Percentiles rank a stretch among this genome's conserved stretches.
phyloP scores from a whole-genome alignment of 345 rosid genomes.

The Linum tenue region DNA sequence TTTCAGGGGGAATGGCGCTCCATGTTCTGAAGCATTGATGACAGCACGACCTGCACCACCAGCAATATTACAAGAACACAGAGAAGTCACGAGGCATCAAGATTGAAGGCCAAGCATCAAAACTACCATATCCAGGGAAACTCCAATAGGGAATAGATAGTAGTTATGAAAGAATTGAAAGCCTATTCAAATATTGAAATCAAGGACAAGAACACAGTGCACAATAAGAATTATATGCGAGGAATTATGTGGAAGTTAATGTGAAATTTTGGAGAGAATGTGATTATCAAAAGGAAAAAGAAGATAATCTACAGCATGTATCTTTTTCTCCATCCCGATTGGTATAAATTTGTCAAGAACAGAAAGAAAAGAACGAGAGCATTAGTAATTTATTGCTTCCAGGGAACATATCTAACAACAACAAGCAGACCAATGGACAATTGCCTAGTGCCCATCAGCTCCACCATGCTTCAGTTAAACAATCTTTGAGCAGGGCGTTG shows the following conservation, averaged over 20 bases:
- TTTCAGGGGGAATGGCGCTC: constrained; percentile 80
- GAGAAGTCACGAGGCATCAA: constrained; percentile 3
- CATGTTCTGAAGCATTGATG: constrained; percentile 84
- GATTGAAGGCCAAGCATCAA: background rate
- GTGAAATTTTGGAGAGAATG: background rate
- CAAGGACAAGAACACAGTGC: background rate
- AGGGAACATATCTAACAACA: background rate
- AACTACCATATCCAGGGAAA: background rate
- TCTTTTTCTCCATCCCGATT: background rate
- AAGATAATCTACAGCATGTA: background rate
- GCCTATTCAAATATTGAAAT: background rate
- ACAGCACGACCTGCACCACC: constrained; percentile 75
- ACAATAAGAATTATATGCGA: background rate
- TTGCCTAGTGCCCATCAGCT: too few relatives aligned
- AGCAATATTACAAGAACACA: constrained; percentile 10
- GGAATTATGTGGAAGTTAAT: background rate
- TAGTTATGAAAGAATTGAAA: background rate
- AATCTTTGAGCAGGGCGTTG: background rate
- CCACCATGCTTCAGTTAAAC: too few relatives aligned
- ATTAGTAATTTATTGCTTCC: too few relatives aligned
- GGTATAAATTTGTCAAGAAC: background rate
- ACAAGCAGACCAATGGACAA: too few relatives aligned
- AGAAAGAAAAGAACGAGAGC: background rate
- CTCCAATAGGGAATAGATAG: background rate
- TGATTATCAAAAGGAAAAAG: background rate